Conservation (phyloP, 78 protist species). For the Planoprotostelium fungivorum region DNA sequence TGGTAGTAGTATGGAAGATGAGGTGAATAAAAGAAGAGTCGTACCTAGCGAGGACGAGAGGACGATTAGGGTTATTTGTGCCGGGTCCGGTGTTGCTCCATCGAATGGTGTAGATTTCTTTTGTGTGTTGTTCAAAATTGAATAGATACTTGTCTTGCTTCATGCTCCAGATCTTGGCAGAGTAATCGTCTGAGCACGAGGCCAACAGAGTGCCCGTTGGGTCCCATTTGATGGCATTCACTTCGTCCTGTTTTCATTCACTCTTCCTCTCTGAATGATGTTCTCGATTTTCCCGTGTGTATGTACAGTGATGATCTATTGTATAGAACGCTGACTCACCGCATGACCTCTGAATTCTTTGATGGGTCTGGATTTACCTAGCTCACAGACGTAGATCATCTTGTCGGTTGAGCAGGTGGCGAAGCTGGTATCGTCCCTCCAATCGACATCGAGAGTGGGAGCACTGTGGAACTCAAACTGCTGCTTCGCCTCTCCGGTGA, state of each 20-base stretch:
- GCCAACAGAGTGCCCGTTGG: slow-evolving; percentile 86
- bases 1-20: no score
- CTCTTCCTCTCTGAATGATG: no score
- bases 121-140: slow-evolving; percentile 57
- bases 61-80: slow-evolving; percentile 39
- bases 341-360: slow-evolving; percentile 69
- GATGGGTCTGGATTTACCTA: slow-evolving; percentile 68
- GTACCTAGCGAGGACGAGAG: slow-evolving; percentile 32
- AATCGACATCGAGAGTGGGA: slow-evolving; percentile 92
- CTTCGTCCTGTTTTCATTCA: slow-evolving; percentile 63
- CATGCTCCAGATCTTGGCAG: slow-evolving; percentile 82
- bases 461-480: slow-evolving; percentile 74
- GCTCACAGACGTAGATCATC: slow-evolving; percentile 69
- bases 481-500: slow-evolving; percentile 68
- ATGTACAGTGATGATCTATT: no score
- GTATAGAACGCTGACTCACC: not conserved
- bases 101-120: slow-evolving; percentile 80
- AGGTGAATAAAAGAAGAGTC: not conserved
- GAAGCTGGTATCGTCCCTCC: slow-evolving; percentile 72
- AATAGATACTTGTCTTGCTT: slow-evolving; percentile 22
- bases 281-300: no score
- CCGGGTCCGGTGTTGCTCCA: slow-evolving; percentile 74
- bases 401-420: slow-evolving; percentile 75
- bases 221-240: slow-evolving; percentile 89
- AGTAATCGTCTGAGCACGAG: slow-evolving; percentile 90